These are phyloP conservation scores for Chrysopogon serrulatus DNA, from an alignment of 176 grass and related monocot species.

Conservation along the genomic window DNA sequence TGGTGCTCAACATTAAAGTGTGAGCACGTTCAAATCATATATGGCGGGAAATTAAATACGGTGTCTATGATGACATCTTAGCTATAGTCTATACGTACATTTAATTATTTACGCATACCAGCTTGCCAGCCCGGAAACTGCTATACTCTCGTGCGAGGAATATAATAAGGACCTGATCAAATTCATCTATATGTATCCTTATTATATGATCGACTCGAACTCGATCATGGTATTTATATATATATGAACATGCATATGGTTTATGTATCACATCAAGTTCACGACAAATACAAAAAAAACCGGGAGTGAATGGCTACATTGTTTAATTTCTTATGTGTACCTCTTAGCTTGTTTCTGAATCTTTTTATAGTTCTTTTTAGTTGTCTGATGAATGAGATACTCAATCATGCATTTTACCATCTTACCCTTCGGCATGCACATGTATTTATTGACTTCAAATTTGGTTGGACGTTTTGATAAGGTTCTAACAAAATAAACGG, in stretches of 20 bases:
- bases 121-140: not conserved
- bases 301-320: not conserved
- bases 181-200: not conserved
- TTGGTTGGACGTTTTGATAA: not conserved
- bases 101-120: not conserved
- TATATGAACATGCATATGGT: not conserved
- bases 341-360: not conserved
- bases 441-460: not conserved
- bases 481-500: not conserved
- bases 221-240: not conserved
- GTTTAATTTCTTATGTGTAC: not conserved
- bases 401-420: not conserved
- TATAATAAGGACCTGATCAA: not conserved
- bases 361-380: not conserved
- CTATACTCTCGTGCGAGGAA: not conserved
- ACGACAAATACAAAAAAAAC: not conserved
- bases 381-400: not conserved
- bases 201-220: too few species aligned
- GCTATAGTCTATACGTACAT: not conserved
- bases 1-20: slow-evolving; percentile 54
- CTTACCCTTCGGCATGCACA: not conserved
- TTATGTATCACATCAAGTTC: not conserved
- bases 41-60: not conserved
- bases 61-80: not conserved
- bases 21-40: not conserved